These are phyloP conservation scores for Gracilaria caudata DNA, from an alignment of 23 red algal genomes.

Conservation along the genomic window DNA sequence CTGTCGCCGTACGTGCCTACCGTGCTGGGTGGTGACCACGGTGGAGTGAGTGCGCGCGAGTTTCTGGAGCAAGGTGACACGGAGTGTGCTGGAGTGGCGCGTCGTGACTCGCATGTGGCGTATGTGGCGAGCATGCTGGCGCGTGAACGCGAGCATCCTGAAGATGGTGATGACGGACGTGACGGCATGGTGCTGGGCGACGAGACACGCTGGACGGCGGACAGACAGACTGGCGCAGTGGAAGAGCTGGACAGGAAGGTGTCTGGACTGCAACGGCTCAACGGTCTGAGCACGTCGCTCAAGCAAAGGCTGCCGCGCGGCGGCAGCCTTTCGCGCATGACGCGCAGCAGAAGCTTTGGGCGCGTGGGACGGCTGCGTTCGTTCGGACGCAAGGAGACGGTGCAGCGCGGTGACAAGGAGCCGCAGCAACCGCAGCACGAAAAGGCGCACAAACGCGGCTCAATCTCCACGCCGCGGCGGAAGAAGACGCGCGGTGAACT, in stretches of 20 bases:
- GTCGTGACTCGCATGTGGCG: constrained; percentile 11
- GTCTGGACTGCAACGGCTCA: neutral
- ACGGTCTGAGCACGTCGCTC: neutral
- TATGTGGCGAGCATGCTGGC: neutral
- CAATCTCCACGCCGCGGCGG: neutral
- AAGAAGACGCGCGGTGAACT: neutral
- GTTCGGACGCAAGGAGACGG: neutral
- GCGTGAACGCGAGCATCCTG: neutral
- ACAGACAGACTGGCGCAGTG: neutral
- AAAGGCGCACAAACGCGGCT: neutral
- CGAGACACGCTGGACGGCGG: neutral
- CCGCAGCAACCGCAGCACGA: neutral
- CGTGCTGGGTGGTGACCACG: neutral
- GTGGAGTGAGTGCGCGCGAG: neutral
- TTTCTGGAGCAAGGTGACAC: neutral
- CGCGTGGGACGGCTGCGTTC: constrained; percentile 13
- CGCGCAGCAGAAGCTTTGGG: constrained; percentile 4
- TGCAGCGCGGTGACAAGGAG: neutral
- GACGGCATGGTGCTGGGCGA: neutral
- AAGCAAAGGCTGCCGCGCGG: neutral
- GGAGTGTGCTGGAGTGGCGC: neutral
- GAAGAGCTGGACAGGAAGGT: too few species aligned
- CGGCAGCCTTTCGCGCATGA: neutral
- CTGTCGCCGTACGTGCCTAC: constrained; percentile 11
- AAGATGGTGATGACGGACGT: neutral